phyloP scores from a whole-genome alignment of 2,329 filamentous ascomycete species.

The Cercospora berteroae region DNA sequence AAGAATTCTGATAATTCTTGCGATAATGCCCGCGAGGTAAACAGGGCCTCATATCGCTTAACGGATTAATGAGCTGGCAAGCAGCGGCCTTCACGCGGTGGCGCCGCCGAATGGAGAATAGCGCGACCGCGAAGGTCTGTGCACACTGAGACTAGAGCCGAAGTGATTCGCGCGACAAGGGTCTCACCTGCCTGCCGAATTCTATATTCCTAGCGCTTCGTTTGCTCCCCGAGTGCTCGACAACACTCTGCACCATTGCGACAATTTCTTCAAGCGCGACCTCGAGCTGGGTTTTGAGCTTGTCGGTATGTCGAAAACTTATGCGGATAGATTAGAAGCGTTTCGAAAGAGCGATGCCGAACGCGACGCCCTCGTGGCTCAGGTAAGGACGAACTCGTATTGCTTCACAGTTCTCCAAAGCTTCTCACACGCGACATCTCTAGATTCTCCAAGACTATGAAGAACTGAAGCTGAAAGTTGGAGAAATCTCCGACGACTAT shows the following conservation, averaged over 20 bases:
- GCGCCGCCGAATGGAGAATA: too few species aligned
- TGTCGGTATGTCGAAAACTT: constrained; percentile 15
- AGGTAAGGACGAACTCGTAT: constrained; percentile 20
- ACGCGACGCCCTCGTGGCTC: constrained; percentile 34
- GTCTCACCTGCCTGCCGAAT: not conserved
- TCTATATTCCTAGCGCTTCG: not conserved
- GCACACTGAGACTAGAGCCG: too few species aligned
- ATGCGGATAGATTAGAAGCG: constrained; percentile 32
- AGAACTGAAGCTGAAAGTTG: constrained; percentile 35
- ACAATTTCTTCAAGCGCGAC: not conserved
- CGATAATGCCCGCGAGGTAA: too few species aligned
- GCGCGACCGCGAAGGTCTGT: too few species aligned
- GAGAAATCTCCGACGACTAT: constrained; percentile 38
- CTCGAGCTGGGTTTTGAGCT: not conserved
- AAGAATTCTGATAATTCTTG: too few species aligned
- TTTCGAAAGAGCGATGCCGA: constrained; percentile 36
- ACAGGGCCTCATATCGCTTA: too few species aligned
- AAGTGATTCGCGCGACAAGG: not conserved
- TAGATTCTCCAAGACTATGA: constrained; percentile 32
- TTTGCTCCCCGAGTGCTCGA: not conserved
- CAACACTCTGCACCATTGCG: not conserved
- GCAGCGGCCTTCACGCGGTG: too few species aligned
- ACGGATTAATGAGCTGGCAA: too few species aligned
- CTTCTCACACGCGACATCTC: not conserved
- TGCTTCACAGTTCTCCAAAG: not conserved